A percentile compares a stretch with the other conserved stretches of the same genome.
Conservation (phyloP, 352 stramenopile genomes). For the Pythium rhizo-oryzae region DNA sequence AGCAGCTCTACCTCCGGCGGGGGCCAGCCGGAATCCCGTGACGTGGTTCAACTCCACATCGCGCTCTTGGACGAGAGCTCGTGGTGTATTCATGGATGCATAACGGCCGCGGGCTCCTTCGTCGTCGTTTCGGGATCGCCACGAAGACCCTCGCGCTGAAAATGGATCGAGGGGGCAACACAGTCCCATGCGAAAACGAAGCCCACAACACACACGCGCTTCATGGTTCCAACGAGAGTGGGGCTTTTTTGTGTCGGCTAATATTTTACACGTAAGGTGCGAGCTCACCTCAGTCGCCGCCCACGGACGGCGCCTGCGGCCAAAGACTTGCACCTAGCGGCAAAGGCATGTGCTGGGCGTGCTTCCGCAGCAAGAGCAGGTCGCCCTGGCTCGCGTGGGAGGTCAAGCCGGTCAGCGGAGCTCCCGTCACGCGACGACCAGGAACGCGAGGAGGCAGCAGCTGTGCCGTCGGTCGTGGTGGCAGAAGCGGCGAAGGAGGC, state of each 20-base stretch:
- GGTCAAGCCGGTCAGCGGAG: not conserved
- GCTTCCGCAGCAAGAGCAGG: slow-evolving; percentile 22
- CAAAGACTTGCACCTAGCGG: slow-evolving; percentile 20
- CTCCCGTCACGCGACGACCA: slow-evolving; percentile 4
- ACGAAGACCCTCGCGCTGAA: not conserved
- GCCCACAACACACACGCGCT: not conserved
- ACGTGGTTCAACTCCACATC: not conserved
- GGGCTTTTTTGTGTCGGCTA: not conserved
- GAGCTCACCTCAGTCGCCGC: not conserved
- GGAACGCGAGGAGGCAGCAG: slow-evolving; percentile 8
- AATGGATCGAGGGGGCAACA: not conserved
- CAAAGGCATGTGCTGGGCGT: slow-evolving; percentile 8
- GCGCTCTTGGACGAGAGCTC: not conserved
- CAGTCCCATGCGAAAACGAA: not conserved
- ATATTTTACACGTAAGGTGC: not conserved
- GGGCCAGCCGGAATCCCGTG: not conserved
- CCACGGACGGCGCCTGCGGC: not conserved
- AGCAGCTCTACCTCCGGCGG: not conserved
- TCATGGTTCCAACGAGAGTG: not conserved
- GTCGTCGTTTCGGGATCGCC: not conserved
- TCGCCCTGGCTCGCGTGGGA: slow-evolving; percentile 15
- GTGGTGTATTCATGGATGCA: slow-evolving; percentile 3
- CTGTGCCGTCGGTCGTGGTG: not conserved
- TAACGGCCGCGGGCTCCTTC: slow-evolving; percentile 5
- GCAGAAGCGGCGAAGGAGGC: slow-evolving; percentile 1